Conservation (phyloP, 2,329 filamentous ascomycete species). For the Pseudogymnoascus sp. region DNA sequence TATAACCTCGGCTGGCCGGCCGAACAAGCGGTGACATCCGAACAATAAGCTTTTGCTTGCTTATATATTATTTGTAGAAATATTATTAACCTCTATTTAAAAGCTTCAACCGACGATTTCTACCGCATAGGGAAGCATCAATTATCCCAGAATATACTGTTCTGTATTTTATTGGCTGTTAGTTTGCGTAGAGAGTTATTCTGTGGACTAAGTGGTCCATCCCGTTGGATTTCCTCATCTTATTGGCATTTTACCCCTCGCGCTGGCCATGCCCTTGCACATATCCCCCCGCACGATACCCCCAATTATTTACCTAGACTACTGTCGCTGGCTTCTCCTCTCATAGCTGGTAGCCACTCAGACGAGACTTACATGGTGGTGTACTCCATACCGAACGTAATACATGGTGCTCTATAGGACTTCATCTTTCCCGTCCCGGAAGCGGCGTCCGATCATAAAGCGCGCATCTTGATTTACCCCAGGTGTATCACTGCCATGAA, state of each 20-base stretch:
- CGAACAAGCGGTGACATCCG: not conserved
- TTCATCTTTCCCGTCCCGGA: slow-evolving; percentile 3
- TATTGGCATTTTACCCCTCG: slow-evolving; percentile 1
- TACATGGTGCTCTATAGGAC: not conserved
- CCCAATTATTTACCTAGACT: not conserved
- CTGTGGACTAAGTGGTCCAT: not conserved
- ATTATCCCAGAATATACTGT: not conserved
- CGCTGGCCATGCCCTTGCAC: not conserved
- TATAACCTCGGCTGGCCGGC: not conserved
- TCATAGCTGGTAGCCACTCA: not conserved
- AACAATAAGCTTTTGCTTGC: not conserved
- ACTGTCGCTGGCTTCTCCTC: not conserved
- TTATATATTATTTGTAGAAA: not conserved
- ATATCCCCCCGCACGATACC: not conserved
- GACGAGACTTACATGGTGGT: not conserved
- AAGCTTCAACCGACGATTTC: slow-evolving; percentile 1
- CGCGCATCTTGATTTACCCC: not conserved
- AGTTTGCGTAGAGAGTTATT: not conserved
- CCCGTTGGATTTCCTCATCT: not conserved
- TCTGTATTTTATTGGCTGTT: not conserved
- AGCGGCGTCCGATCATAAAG: slow-evolving; percentile 3
- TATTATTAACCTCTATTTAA: not conserved
- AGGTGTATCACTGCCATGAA: not conserved
- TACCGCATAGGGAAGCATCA: not conserved
- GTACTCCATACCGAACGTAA: not conserved